Percentiles rank a stretch among this genome's conserved stretches.
phyloP scores from a whole-genome alignment of 371 early-diverging fungal genomes.

The Saksenaea vasiformis region DNA sequence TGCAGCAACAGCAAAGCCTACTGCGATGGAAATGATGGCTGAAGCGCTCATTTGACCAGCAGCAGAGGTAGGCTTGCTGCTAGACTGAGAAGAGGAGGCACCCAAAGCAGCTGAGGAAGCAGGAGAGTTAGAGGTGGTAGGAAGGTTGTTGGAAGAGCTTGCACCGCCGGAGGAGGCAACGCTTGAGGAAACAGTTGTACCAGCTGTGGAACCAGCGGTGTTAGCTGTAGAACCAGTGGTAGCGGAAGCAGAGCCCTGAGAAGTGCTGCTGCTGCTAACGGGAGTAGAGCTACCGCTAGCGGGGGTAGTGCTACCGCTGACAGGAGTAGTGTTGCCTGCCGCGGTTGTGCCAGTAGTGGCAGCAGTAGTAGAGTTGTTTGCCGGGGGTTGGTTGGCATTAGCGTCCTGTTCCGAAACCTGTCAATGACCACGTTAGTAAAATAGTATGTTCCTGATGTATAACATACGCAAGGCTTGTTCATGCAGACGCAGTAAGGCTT shows the following conservation, averaged over 20 bases:
- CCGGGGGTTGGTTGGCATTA: not conserved
- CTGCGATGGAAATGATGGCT: not conserved
- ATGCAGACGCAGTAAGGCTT: constrained; percentile 29
- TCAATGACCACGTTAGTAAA: not conserved
- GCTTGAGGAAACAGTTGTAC: not conserved
- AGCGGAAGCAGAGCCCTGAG: no score
- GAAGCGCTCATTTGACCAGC: not conserved
- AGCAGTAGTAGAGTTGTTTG: not conserved
- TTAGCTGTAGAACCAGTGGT: no score
- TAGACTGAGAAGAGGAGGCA: not conserved
- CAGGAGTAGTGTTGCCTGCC: not conserved
- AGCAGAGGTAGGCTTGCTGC: not conserved
- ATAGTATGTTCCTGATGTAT: not conserved
- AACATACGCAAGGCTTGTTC: constrained; percentile 9
- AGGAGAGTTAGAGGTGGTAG: not conserved
- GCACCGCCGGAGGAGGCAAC: not conserved
- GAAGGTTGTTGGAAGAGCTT: not conserved
- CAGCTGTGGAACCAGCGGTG: not conserved
- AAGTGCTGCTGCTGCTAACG: no score
- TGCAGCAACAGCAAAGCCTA: not conserved
- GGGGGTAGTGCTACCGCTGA: not conserved
- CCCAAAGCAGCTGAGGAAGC: not conserved
- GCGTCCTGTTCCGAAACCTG: not conserved
- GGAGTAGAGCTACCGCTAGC: not conserved
- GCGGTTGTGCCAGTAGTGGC: not conserved